Evolutionary conservation across 2,329 filamentous ascomycete species (phyloP).

Genomic region (Geosmithia morbida): DNA sequence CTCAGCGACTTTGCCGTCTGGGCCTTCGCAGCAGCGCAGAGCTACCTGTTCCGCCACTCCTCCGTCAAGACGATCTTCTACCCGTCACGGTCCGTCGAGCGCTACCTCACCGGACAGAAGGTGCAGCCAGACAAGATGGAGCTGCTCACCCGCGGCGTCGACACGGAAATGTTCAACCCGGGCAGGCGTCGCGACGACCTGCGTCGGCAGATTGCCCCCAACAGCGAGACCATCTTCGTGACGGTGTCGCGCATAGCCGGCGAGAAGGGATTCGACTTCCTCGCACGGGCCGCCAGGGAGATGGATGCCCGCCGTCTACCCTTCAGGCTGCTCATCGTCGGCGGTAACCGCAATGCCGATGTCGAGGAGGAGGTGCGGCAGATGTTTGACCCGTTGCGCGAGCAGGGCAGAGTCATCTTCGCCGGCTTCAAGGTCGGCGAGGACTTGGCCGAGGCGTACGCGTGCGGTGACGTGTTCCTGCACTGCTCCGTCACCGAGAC

Average conservation of each 20-base stretch:
- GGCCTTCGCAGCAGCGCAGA: slow-evolving; percentile 48
- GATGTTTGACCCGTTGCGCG: slow-evolving; percentile 37
- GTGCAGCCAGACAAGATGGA: slow-evolving; percentile 43
- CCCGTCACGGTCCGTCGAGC: slow-evolving; percentile 46
- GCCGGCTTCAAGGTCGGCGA: slow-evolving; percentile 49
- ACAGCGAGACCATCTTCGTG: slow-evolving; percentile 49
- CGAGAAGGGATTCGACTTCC: slow-evolving; percentile 58
- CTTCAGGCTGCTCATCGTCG: slow-evolving; percentile 54
- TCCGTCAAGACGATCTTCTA: slow-evolving; percentile 56
- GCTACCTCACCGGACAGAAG: slow-evolving; percentile 43
- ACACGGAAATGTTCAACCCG: slow-evolving; percentile 47
- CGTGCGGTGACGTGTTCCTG: slow-evolving; percentile 54
- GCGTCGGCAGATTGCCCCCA: slow-evolving; percentile 39
- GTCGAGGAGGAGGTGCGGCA: slow-evolving; percentile 47
- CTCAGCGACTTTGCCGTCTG: slow-evolving; percentile 47
- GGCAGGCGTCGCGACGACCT: slow-evolving; percentile 32
- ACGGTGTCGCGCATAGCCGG: slow-evolving; percentile 53
- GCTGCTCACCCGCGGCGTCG: slow-evolving; percentile 49
- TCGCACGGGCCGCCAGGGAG: slow-evolving; percentile 38
- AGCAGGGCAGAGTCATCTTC: slow-evolving; percentile 44
- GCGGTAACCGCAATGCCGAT: slow-evolving; percentile 49
- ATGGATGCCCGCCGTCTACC: slow-evolving; percentile 39
- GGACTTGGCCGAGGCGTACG: slow-evolving; percentile 50
- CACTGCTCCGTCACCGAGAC: slow-evolving; percentile 61
- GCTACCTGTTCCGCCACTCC: slow-evolving; percentile 47